Evolutionary conservation across 495 filamentous ascomycete genomes (phyloP).

Genomic region (Apiosordaria backusii): DNA sequence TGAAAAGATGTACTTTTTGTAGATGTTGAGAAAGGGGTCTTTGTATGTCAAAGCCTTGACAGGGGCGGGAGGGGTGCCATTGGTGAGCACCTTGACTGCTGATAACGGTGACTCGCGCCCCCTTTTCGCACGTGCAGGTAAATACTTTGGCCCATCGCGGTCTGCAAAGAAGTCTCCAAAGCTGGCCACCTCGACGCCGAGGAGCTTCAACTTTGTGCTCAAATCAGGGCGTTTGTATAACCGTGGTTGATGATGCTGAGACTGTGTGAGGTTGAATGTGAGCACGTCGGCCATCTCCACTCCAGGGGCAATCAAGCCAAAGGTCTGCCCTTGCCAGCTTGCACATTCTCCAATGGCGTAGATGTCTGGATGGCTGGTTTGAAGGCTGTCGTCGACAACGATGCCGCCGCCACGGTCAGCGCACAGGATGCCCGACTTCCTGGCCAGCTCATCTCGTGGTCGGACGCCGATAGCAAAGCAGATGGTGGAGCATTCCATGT

Average conservation of each 20-base stretch:
- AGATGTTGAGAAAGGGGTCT: slow-evolving; percentile 89
- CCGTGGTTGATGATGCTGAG: slow-evolving; percentile 63
- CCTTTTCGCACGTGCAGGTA: slow-evolving; percentile 54
- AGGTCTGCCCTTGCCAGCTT: slow-evolving; percentile 90
- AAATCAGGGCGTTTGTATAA: slow-evolving; percentile 82
- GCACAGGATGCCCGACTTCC: slow-evolving; percentile 66
- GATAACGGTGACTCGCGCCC: slow-evolving; percentile 24
- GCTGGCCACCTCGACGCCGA: slow-evolving; percentile 91
- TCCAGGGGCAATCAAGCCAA: slow-evolving; percentile 89
- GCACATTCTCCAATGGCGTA: slow-evolving; percentile 96
- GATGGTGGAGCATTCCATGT: slow-evolving; percentile 76
- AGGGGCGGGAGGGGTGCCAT: slow-evolving; percentile 50
- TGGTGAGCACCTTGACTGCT: slow-evolving; percentile 48
- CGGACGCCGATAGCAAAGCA: slow-evolving; percentile 93
- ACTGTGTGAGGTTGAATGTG: slow-evolving; percentile 89
- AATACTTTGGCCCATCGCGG: slow-evolving; percentile 73
- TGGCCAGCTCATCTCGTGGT: slow-evolving; percentile 77
- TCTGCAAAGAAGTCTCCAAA: slow-evolving; percentile 98
- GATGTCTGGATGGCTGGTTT: slow-evolving; percentile 69
- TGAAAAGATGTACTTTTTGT: slow-evolving; percentile 96
- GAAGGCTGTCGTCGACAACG: slow-evolving; percentile 64
- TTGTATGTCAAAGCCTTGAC: slow-evolving; percentile 91
- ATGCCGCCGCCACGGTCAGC: slow-evolving; percentile 75
- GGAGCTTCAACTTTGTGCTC: slow-evolving; percentile 89
- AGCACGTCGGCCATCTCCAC: slow-evolving; percentile 96